Conservation (phyloP, 1,139 yeast genomes). For the Blastobotrys buckinghamii region DNA sequence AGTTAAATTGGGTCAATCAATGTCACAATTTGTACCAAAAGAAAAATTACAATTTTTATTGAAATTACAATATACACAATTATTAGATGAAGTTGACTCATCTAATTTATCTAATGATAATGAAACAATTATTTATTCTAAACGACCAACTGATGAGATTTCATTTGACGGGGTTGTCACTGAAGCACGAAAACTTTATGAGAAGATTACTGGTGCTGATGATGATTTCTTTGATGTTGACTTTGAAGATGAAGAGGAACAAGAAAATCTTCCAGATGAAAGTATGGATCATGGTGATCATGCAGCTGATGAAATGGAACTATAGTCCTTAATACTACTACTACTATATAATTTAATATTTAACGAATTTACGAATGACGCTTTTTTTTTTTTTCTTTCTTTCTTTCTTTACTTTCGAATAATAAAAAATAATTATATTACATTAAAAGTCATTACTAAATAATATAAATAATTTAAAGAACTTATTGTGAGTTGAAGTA, state of each 20-base stretch:
- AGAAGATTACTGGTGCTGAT: slow-evolving; percentile 78
- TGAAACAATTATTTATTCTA: slow-evolving; percentile 41
- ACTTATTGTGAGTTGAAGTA: slow-evolving; percentile 85
- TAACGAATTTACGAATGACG: not conserved
- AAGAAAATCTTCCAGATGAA: not conserved
- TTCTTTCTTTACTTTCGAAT: not conserved
- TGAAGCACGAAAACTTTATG: slow-evolving; percentile 71
- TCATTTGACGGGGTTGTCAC: slow-evolving; percentile 87
- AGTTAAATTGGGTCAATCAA: slow-evolving; percentile 77
- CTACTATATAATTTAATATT: too few species aligned
- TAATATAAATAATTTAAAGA: not conserved
- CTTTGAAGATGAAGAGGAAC: slow-evolving; percentile 87
- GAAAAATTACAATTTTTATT: slow-evolving; percentile 71
- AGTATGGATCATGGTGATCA: slow-evolving; percentile 33
- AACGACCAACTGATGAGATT: slow-evolving; percentile 72
- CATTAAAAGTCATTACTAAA: not conserved
- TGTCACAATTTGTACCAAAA: slow-evolving; percentile 76
- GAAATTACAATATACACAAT: slow-evolving; percentile 77
- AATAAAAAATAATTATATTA: not conserved
- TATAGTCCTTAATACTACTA: slow-evolving; percentile 35
- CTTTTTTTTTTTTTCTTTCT: not conserved
- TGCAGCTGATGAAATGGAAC: slow-evolving; percentile 68
- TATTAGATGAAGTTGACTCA: slow-evolving; percentile 15
- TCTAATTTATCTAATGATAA: not conserved
- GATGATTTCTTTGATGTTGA: slow-evolving; percentile 95